A percentile compares a stretch with the other conserved stretches of the same genome.
Evolutionary conservation across 2,329 filamentous ascomycete species (phyloP).

Genomic region (Aspergillus sp.): DNA sequence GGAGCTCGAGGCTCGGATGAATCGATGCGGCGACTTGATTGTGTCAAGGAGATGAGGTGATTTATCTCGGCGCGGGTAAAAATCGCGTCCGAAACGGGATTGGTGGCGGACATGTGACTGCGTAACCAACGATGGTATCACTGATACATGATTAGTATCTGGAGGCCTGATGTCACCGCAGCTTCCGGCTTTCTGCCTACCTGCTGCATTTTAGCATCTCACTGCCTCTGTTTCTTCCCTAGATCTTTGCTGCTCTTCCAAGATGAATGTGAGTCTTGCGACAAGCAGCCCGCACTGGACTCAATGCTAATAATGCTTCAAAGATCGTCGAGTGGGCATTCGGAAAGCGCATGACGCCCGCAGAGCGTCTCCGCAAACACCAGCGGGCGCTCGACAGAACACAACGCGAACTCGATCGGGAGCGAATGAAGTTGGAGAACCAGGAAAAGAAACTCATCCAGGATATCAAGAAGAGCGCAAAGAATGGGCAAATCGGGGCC

Average conservation of each 20-base stretch:
- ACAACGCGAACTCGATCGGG: conserved; percentile 92
- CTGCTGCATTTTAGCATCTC: conserved; percentile 13
- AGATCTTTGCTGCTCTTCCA: conserved; percentile 9
- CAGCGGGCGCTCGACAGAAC: conserved; percentile 97
- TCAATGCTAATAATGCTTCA: conserved; percentile 24
- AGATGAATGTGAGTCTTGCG: conserved; percentile 46
- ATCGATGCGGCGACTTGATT: neutral
- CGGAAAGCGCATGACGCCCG: conserved; percentile 97
- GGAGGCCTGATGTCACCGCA: conserved; percentile 30
- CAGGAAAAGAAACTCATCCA: conserved; percentile 96
- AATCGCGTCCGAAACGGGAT: conserved; percentile 18
- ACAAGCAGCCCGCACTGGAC: neutral
- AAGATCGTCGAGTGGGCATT: conserved; percentile 99
- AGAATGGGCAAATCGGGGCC: conserved; percentile 97
- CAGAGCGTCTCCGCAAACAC: conserved; percentile 68
- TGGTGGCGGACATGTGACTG: conserved; percentile 23
- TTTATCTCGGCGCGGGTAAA: conserved; percentile 20
- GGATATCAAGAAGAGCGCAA: conserved; percentile 97
- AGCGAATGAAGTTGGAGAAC: conserved; percentile 93
- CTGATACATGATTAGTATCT: conserved; percentile 2
- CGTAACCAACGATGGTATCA: conserved; percentile 15
- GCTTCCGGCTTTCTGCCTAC: conserved; percentile 21
- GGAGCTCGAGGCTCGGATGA: conserved; percentile 5
- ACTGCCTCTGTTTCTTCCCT: conserved; percentile 7
- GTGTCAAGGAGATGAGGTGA: conserved; percentile 8